Percentiles rank a stretch among this genome's conserved stretches.
phyloP scores from a whole-genome alignment of 192 early-diverging fungal species.

The Coemansia sp. region DNA sequence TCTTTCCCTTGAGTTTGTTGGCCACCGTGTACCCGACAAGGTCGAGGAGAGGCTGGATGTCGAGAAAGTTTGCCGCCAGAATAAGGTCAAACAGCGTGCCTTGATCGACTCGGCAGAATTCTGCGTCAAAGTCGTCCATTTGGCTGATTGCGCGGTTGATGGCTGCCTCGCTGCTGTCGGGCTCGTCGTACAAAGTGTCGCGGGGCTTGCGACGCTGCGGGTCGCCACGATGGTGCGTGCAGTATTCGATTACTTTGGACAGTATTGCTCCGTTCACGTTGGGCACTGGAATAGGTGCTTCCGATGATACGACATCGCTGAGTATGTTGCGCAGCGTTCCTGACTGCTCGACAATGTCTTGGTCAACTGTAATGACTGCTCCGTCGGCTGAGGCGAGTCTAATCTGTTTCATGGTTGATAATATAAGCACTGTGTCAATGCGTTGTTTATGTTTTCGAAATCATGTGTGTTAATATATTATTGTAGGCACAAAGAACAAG shows the following conservation, averaged over 20 bases:
- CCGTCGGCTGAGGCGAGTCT: constrained; percentile 48
- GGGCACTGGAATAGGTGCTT: constrained; percentile 73
- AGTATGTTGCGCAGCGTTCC: constrained; percentile 52
- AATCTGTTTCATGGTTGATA: constrained; percentile 14
- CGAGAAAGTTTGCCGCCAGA: constrained; percentile 85
- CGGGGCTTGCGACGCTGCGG: constrained; percentile 16
- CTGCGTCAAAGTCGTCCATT: constrained; percentile 87
- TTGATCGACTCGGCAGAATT: constrained; percentile 91
- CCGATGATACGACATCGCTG: constrained; percentile 35
- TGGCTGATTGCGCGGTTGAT: constrained; percentile 64
- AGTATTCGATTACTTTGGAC: constrained; percentile 85
- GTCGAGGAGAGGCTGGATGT: constrained; percentile 70
- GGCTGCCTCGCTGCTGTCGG: constrained; percentile 50
- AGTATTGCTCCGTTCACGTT: constrained; percentile 89
- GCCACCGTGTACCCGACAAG: constrained; percentile 82
- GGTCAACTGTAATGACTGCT: constrained; percentile 37
- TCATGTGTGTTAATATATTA: background rate
- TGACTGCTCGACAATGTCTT: constrained; percentile 53
- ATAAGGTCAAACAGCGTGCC: constrained; percentile 92
- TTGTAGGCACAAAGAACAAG: too few relatives aligned
- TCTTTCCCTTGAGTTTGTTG: constrained; percentile 86
- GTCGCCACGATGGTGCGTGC: constrained; percentile 81
- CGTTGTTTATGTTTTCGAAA: background rate
- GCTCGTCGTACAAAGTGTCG: constrained; percentile 38
- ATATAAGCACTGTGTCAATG: background rate